phyloP scores from a whole-genome alignment of 2,329 filamentous ascomycete species.

The Fusarium robinianum region DNA sequence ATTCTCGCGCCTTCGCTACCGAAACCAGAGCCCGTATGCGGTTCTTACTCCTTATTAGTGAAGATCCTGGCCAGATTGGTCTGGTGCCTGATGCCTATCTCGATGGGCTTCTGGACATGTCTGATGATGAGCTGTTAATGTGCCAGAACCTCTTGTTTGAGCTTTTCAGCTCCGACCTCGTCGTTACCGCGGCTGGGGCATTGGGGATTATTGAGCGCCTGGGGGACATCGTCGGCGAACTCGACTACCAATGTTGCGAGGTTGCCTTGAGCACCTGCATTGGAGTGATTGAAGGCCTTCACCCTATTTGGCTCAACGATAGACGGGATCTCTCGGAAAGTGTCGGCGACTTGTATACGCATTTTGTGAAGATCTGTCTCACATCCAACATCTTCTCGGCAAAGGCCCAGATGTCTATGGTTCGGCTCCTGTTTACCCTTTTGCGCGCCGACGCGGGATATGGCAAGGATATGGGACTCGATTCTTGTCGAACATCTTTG shows the following conservation, averaged over 20 bases:
- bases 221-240: constrained; percentile 56
- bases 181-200: constrained; percentile 53
- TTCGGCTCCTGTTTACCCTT: constrained; percentile 70
- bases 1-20: constrained; percentile 52
- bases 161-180: constrained; percentile 58
- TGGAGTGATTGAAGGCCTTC: constrained; percentile 67
- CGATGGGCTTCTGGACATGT: constrained; percentile 52
- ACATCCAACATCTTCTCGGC: constrained; percentile 71
- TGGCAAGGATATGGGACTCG: constrained; percentile 60
- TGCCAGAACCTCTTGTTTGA: constrained; percentile 57
- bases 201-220: constrained; percentile 54
- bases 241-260: constrained; percentile 74
- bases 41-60: constrained; percentile 50
- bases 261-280: constrained; percentile 70
- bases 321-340: constrained; percentile 64
- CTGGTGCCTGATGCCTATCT: constrained; percentile 57
- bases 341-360: constrained; percentile 77
- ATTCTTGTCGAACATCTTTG: constrained; percentile 69
- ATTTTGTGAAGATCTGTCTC: constrained; percentile 71
- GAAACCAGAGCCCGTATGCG: constrained; percentile 53
- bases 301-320: constrained; percentile 65
- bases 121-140: constrained; percentile 58
- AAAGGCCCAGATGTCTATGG: constrained; percentile 68
- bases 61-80: constrained; percentile 51
- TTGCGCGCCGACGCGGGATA: constrained; percentile 71